Percentiles rank a stretch among this genome's conserved stretches.
Conservation (phyloP, 106 monocot species). For the Allium fistulosum region DNA sequence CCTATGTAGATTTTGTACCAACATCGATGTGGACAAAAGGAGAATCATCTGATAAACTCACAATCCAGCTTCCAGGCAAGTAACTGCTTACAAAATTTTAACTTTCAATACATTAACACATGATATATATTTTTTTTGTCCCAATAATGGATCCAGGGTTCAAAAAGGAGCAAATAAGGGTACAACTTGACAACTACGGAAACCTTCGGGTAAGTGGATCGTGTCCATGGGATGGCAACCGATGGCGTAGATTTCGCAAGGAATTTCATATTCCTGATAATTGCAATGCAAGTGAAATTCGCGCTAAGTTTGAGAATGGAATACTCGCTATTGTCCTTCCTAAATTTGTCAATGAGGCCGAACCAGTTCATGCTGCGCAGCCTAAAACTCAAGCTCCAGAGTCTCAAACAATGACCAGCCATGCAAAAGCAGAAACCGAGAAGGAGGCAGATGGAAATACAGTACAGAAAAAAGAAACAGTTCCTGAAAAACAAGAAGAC, state of each 20-base stretch:
- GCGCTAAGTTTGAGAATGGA: conserved; percentile 15
- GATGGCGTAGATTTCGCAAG: conserved; percentile 15
- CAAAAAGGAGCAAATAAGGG: conserved; percentile 20
- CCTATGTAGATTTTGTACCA: conserved; percentile 7
- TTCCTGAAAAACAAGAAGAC: not conserved
- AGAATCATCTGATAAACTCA: not conserved
- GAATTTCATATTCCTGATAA: conserved; percentile 10
- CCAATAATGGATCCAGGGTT: not conserved
- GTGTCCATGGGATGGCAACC: conserved; percentile 5
- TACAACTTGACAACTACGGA: conserved; percentile 12
- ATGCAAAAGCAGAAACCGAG: not conserved
- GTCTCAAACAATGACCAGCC: not conserved
- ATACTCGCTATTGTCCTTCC: conserved; percentile 4
- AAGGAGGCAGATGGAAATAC: too few relatives aligned
- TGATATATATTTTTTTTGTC: not conserved
- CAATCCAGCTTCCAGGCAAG: conserved; percentile 10
- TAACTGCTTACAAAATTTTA: not conserved
- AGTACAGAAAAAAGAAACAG: too few relatives aligned
- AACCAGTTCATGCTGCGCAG: not conserved
- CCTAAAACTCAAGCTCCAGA: not conserved
- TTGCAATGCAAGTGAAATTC: conserved; percentile 10
- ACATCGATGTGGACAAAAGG: not conserved
- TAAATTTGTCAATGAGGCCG: not conserved
- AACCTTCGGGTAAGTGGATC: conserved; percentile 9
- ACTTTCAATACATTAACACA: not conserved